Conservation (phyloP, 164 flowering plant genomes). For the Tetracentron sinense region DNA sequence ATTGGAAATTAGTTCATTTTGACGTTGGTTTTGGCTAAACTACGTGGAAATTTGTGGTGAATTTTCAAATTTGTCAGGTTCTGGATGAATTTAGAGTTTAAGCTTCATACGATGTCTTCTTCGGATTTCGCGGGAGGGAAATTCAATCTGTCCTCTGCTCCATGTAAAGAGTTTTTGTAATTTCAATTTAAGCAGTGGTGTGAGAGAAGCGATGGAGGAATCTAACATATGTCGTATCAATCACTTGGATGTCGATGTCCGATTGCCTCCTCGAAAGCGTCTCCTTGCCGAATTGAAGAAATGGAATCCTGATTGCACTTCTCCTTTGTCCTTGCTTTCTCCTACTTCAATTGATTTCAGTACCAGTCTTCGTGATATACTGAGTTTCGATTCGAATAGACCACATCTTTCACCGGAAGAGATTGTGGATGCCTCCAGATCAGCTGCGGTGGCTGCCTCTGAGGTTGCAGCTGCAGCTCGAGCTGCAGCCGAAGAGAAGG, state of each 20-base stretch:
- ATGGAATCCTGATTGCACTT: slow-evolving; percentile 38
- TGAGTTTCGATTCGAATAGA: slow-evolving; percentile 31
- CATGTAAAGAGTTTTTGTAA: not conserved
- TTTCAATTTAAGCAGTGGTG: not conserved
- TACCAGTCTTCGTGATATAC: slow-evolving; percentile 32
- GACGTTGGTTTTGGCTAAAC: not conserved
- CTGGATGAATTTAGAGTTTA: not conserved
- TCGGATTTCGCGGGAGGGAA: not conserved
- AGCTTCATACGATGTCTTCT: not conserved
- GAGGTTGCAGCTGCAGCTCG: slow-evolving; percentile 72
- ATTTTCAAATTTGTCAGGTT: not conserved
- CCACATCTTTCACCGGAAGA: slow-evolving; percentile 51
- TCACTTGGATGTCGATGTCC: slow-evolving; percentile 64
- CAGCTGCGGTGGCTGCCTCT: slow-evolving; percentile 57
- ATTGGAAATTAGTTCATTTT: not conserved
- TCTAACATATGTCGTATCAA: slow-evolving; percentile 44
- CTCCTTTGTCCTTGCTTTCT: slow-evolving; percentile 24
- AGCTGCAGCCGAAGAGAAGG: slow-evolving; percentile 82
- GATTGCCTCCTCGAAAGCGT: slow-evolving; percentile 88
- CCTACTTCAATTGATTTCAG: slow-evolving; percentile 33
- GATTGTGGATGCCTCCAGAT: slow-evolving; percentile 60
- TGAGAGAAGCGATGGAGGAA: slow-evolving; percentile 31
- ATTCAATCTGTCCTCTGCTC: not conserved
- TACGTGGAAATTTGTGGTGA: not conserved
- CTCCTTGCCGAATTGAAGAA: slow-evolving; percentile 83